phyloP scores from a whole-genome alignment of 345 rosid species.

The Sonneratia caseolaris region DNA sequence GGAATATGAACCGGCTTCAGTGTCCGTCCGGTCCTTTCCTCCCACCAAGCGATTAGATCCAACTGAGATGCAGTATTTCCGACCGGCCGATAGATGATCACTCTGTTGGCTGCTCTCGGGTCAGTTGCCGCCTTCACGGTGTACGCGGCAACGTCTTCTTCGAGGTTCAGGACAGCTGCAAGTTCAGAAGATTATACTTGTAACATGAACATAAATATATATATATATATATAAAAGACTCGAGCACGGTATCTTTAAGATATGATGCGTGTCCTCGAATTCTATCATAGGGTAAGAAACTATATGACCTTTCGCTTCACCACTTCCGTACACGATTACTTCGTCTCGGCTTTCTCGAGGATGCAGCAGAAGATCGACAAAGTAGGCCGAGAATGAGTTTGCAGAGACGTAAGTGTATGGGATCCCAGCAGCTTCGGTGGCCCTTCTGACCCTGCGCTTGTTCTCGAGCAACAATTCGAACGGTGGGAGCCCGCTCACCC shows the following conservation, averaged over 20 bases:
- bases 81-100: slow-evolving; percentile 18
- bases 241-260: no score
- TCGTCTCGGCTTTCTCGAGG: slow-evolving; percentile 6
- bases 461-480: no score
- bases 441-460: slow-evolving; percentile 15
- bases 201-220: no score
- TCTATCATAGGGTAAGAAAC: no score
- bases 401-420: slow-evolving; percentile 16
- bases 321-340: slow-evolving; percentile 19
- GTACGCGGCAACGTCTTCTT: slow-evolving; percentile 28
- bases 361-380: no score
- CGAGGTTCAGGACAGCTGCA: slow-evolving; percentile 20
- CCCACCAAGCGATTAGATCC: slow-evolving; percentile 26
- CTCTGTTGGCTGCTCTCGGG: slow-evolving; percentile 20
- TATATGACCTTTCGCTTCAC: slow-evolving; percentile 20
- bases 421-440: slow-evolving; percentile 24
- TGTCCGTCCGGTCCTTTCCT: slow-evolving; percentile 18
- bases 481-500: background rate
- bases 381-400: no score
- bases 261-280: no score
- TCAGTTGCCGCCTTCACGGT: slow-evolving; percentile 25
- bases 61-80: slow-evolving; percentile 20
- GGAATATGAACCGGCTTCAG: slow-evolving; percentile 12
- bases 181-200: no score
- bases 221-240: no score